Conservation (phyloP, 331 rosid genomes). For the Acacia concinna region DNA sequence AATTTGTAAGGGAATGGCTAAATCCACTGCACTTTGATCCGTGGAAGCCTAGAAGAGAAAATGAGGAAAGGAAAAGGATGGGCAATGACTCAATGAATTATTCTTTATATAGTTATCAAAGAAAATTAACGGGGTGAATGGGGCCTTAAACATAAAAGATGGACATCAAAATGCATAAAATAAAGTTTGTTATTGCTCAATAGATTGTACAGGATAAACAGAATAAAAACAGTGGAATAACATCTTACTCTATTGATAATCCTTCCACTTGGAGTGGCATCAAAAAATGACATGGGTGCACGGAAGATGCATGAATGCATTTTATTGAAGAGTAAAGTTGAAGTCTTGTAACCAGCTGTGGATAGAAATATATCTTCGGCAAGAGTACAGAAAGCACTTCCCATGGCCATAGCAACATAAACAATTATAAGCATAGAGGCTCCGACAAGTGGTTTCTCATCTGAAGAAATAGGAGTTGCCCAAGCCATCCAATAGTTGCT, state of each 20-base stretch:
- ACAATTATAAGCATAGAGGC: conserved; percentile 54
- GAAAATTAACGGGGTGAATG: not conserved
- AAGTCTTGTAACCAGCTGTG: conserved; percentile 69
- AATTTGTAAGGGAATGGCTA: conserved; percentile 38
- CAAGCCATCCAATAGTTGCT: conserved; percentile 98
- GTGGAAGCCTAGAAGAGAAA: conserved; percentile 59
- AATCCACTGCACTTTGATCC: conserved; percentile 58
- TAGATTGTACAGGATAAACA: not conserved
- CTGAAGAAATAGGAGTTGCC: conserved; percentile 75
- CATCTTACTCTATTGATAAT: conserved; percentile 64
- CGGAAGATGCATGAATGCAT: conserved; percentile 79
- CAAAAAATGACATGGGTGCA: conserved; percentile 88
- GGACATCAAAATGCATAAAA: conserved; percentile 4
- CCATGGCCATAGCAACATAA: conserved; percentile 66
- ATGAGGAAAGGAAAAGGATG: not conserved
- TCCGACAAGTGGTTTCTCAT: conserved; percentile 49
- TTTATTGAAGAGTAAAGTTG: conserved; percentile 68
- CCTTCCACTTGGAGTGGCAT: conserved; percentile 85
- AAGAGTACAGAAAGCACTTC: conserved; percentile 68
- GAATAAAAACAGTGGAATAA: not conserved
- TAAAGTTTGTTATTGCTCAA: not conserved
- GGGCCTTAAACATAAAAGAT: not conserved
- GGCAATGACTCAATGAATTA: not conserved
- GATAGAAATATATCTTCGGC: conserved; percentile 44
- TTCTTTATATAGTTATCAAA: not conserved